phyloP scores from a whole-genome alignment of 169 alveolate species.

The Plasmodium cynomolgi region DNA sequence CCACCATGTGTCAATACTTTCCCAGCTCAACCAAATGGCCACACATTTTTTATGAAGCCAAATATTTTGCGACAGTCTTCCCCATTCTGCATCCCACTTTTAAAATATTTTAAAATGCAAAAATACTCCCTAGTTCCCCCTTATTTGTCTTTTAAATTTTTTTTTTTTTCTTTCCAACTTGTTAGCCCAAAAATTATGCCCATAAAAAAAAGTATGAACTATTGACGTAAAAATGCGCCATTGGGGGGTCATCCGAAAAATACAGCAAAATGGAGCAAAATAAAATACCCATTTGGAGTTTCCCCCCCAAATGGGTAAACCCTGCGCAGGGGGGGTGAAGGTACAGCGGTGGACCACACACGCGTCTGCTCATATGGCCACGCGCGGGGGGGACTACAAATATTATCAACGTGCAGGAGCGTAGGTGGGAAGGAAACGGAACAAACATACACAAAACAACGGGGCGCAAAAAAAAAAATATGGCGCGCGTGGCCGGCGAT shows the following conservation, averaged over 20 bases:
- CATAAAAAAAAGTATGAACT: constrained; percentile 1
- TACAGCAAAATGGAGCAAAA: neutral
- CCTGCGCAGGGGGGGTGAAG: neutral
- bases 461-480: neutral
- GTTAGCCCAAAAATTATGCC: neutral
- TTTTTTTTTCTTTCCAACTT: neutral
- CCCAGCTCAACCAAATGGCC: neutral
- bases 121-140: neutral
- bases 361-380: neutral
- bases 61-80: neutral
- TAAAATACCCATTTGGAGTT: neutral
- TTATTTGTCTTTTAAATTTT: constrained; percentile 3
- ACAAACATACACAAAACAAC: neutral
- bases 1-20: neutral
- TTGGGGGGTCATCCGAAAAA: neutral
- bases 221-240: neutral
- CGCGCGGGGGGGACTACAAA: neutral
- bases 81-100: neutral
- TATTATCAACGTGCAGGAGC: neutral
- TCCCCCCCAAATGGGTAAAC: neutral
- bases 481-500: neutral
- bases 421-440: neutral
- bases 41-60: neutral
- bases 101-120: neutral
- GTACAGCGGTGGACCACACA: neutral